Evolutionary conservation across 345 rosid species (phyloP).

Genomic region (Eucalyptus brandiana): DNA sequence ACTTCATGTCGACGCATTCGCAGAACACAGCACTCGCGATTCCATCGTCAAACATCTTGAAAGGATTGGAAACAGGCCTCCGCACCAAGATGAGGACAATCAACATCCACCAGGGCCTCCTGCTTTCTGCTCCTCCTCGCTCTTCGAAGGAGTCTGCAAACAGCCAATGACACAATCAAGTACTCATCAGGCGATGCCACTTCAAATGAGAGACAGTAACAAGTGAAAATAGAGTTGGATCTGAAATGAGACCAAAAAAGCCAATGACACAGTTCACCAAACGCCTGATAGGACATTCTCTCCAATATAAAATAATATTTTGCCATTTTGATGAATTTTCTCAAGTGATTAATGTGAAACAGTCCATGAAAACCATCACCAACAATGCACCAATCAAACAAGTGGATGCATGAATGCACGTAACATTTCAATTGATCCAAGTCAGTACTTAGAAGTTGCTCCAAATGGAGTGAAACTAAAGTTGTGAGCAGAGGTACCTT

Average conservation of each 20-base stretch:
- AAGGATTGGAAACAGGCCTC: not conserved
- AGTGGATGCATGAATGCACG: not conserved
- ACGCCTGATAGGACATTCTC: not conserved
- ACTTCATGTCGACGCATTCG: conserved; percentile 5
- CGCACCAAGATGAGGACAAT: not conserved
- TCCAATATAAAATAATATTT: not conserved
- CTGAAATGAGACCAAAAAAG: not conserved
- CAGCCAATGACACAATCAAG: not conserved
- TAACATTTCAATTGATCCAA: not conserved
- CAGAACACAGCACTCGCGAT: not conserved
- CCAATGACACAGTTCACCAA: not conserved
- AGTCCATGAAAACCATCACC: not conserved
- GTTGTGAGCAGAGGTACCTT: conserved; percentile 16
- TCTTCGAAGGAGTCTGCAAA: not conserved
- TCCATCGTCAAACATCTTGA: not conserved
- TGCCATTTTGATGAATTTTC: not conserved
- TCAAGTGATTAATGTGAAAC: not conserved
- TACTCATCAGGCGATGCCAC: not conserved
- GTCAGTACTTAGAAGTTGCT: not conserved
- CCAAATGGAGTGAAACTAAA: not conserved
- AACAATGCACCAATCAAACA: not conserved
- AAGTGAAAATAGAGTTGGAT: not conserved
- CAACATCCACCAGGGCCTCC: not conserved
- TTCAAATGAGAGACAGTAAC: not conserved
- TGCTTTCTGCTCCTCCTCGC: not conserved